Evolutionary conservation across 305 asterid species (phyloP), one percentile per base, ranked within the genome.

Genomic region (Fraxinus baroniana): DNA sequence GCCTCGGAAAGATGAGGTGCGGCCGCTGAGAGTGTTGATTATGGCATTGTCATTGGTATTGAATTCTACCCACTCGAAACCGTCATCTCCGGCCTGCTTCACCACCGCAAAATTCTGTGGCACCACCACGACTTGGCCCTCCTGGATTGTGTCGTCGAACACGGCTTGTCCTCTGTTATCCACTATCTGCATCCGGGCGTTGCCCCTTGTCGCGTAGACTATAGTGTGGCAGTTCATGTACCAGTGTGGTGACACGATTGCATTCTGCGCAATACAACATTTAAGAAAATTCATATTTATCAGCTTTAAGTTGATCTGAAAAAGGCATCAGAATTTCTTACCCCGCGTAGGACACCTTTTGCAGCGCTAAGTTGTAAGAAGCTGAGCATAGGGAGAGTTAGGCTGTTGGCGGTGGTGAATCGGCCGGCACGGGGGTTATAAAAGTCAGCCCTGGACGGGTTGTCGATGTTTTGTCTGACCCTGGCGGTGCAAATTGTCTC

Each of bases 371-470:
- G 95, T 75, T 49, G 87, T 78, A 92, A 83, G 89, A 83, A 84
- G 70, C 85, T 37, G 86, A 92, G 95, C 33, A 91, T 87, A 2
- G 97, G 98, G 10, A 93, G 91, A 1, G 90, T 92, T 64, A 81
- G 55, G 87, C 91, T 79, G 84, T 93, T 93, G 55, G 85, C 82
- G 83, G 97, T 90, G 84, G 90, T 82, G 74, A 86, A 86, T 2
- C 94, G 86, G 4, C 98, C 97, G 3, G 97, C 97, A 0, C 86
- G 87, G 2, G 95, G 93, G 87, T 90, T 91, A 81, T 89, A 94
- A 46, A 94, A 3, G 81, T 94, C 98, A 13, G 97, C 90, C n/a
- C 94, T 86, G 9, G 90, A 77, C 0, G 94, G 89, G 2, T 79
- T 86, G 73, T 94, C 91, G n/a, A 94, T 80, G 83, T 91, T 92